phyloP scores from a whole-genome alignment of 345 rosid species.

The Rhodamnia rubescens region DNA sequence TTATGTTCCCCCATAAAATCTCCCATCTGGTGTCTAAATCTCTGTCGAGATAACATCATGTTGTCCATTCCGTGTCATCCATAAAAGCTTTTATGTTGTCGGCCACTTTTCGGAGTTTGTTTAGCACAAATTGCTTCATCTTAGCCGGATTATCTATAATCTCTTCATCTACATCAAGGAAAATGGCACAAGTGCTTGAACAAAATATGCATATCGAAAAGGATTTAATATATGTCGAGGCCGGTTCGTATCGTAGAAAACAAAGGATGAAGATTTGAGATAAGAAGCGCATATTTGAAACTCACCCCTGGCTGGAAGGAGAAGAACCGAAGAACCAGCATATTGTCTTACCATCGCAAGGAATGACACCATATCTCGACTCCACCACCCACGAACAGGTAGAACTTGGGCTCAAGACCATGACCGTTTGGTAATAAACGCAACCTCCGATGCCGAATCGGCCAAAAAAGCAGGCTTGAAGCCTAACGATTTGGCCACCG shows the following conservation, averaged over 20 bases:
- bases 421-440: constrained; percentile 27
- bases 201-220: not conserved
- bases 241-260: not conserved
- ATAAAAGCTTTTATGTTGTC: constrained; percentile 17
- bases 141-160: constrained; percentile 18
- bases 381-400: constrained; percentile 35
- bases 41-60: constrained; percentile 12
- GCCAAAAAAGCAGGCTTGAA: constrained; percentile 30
- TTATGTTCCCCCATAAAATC: constrained; percentile 29
- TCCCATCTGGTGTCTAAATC: constrained; percentile 25
- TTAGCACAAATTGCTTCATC: constrained; percentile 33
- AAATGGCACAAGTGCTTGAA: not conserved
- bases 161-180: not conserved
- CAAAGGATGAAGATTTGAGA: not conserved
- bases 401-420: constrained; percentile 20
- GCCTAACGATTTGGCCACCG: constrained; percentile 58
- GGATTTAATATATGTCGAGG: not conserved
- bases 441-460: constrained; percentile 34
- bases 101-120: constrained; percentile 19
- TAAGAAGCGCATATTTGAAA: not conserved
- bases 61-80: constrained; percentile 26
- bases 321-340: constrained; percentile 7
- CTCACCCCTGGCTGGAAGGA: constrained; percentile 24
- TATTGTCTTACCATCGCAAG: constrained; percentile 25
- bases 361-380: constrained; percentile 31